These are phyloP conservation scores for Ogataea nitratoaversa DNA, from an alignment of 805 yeast species.

Conservation along the genomic window DNA sequence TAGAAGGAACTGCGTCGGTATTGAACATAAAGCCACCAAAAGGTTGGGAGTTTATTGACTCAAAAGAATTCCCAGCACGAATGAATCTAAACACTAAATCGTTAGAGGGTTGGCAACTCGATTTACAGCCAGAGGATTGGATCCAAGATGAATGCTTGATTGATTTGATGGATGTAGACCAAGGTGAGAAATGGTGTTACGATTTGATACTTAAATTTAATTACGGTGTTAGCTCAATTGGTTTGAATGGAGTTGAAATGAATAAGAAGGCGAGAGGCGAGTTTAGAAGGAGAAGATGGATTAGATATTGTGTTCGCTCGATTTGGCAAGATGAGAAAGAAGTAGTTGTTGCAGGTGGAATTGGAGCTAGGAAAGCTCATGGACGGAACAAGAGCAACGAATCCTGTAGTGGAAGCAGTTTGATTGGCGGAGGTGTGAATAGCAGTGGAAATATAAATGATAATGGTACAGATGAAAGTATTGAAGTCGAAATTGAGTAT, in stretches of 20 bases:
- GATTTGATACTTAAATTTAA: slow-evolving; percentile 37
- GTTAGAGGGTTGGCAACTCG: slow-evolving; percentile 56
- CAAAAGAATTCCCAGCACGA: no score
- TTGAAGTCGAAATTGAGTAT: background rate
- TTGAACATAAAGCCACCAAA: slow-evolving; percentile 50
- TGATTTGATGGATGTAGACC: slow-evolving; percentile 57
- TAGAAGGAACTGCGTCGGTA: slow-evolving; percentile 27
- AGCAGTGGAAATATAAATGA: background rate
- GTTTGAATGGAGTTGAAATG: slow-evolving; percentile 7
- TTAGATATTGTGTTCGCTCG: slow-evolving; percentile 37
- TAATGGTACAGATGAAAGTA: background rate
- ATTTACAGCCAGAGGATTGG: slow-evolving; percentile 63
- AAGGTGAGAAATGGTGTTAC: slow-evolving; percentile 83
- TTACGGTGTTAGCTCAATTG: slow-evolving; percentile 19
- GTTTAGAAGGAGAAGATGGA: slow-evolving; percentile 68
- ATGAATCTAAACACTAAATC: slow-evolving; percentile 14
- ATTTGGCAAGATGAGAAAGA: slow-evolving; percentile 18
- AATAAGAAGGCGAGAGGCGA: slow-evolving; percentile 33
- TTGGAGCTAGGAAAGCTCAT: background rate
- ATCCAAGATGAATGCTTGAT: slow-evolving; percentile 44
- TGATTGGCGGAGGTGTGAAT: slow-evolving; percentile 7
- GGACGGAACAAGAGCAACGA: slow-evolving; percentile 9
- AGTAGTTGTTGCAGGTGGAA: slow-evolving; percentile 2
- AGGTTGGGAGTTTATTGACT: slow-evolving; percentile 48
- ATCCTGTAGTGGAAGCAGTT: no score